Conservation (phyloP, 2,329 filamentous ascomycete genomes). For the Xylariaceae sp. region DNA sequence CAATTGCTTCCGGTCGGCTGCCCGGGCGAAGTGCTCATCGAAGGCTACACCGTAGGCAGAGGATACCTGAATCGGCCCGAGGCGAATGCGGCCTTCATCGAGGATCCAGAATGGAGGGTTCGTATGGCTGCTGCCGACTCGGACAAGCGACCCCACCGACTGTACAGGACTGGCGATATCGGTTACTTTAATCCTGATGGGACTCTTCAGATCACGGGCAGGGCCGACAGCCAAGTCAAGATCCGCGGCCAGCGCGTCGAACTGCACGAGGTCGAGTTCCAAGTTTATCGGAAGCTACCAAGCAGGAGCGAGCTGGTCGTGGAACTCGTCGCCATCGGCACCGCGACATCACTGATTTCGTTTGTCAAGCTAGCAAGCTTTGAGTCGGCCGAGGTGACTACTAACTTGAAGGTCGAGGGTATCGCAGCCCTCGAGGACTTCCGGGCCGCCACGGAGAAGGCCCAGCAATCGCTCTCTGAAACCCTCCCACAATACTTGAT, state of each 20-base stretch:
- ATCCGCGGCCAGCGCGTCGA: constrained; percentile 18
- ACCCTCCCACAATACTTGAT: too few species aligned
- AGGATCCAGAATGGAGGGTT: too few species aligned
- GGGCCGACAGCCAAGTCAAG: constrained; percentile 14
- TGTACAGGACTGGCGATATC: constrained; percentile 32
- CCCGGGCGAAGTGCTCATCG: constrained; percentile 17
- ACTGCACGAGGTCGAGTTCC: constrained; percentile 16
- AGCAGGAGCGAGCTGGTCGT: constrained; percentile 1
- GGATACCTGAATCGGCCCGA: constrained; percentile 34
- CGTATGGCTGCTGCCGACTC: too few species aligned
- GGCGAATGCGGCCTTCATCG: constrained; percentile 36
- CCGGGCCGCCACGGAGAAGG: too few species aligned
- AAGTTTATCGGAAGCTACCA: not conserved
- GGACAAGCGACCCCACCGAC: constrained; percentile 24
- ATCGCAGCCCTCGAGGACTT: too few species aligned
- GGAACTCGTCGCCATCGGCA: constrained; percentile 5
- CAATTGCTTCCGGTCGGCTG: constrained; percentile 19
- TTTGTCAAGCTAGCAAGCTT: too few species aligned
- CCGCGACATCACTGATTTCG: too few species aligned
- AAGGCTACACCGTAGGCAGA: constrained; percentile 40
- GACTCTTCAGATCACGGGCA: constrained; percentile 18
- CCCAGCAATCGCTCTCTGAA: too few species aligned
- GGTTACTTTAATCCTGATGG: constrained; percentile 24
- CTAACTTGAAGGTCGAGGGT: too few species aligned
- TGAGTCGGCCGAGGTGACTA: too few species aligned